phyloP scores from a whole-genome alignment of 2,329 filamentous ascomycete genomes.

The Phoma sp. region DNA sequence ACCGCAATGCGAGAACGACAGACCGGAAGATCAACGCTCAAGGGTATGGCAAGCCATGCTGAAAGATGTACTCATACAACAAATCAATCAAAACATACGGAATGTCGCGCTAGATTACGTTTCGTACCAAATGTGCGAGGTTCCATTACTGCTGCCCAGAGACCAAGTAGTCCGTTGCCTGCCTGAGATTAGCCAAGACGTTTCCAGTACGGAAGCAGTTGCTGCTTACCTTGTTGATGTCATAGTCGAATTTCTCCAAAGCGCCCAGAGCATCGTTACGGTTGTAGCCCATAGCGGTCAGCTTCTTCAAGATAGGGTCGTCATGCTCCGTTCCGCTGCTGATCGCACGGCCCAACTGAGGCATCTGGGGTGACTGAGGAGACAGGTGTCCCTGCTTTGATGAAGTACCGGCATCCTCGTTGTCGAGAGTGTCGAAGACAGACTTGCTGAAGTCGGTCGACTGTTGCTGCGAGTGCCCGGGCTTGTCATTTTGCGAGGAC shows the following conservation, averaged over 20 bases:
- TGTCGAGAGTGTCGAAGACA: slow-evolving; percentile 47
- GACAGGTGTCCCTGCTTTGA: slow-evolving; percentile 31
- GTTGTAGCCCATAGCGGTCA: slow-evolving; percentile 89
- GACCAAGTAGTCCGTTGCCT: slow-evolving; percentile 48
- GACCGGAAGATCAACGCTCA: slow-evolving; percentile 29
- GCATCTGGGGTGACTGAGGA: slow-evolving; percentile 40
- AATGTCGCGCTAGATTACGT: slow-evolving; percentile 15
- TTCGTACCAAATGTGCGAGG: background rate
- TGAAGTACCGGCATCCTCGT: slow-evolving; percentile 40
- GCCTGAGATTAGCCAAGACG: slow-evolving; percentile 26
- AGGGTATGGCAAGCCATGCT: slow-evolving; percentile 38
- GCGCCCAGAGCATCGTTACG: slow-evolving; percentile 77
- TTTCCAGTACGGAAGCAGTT: background rate
- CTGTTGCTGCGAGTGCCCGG: slow-evolving; percentile 39
- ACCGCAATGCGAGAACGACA: slow-evolving; percentile 12
- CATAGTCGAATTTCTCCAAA: slow-evolving; percentile 94
- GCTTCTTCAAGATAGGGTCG: slow-evolving; percentile 86
- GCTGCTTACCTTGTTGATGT: slow-evolving; percentile 82
- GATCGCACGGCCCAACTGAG: slow-evolving; percentile 70
- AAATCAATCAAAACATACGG: slow-evolving; percentile 21
- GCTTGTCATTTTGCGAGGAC: slow-evolving; percentile 50
- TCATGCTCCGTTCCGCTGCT: slow-evolving; percentile 81
- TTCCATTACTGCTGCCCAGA: slow-evolving; percentile 19
- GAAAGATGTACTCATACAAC: slow-evolving; percentile 44
- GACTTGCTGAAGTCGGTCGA: slow-evolving; percentile 47